These are phyloP conservation scores for Trametes hirsuta DNA, from an alignment of 1,284 basidiomycete genomes.

Conservation along the genomic window DNA sequence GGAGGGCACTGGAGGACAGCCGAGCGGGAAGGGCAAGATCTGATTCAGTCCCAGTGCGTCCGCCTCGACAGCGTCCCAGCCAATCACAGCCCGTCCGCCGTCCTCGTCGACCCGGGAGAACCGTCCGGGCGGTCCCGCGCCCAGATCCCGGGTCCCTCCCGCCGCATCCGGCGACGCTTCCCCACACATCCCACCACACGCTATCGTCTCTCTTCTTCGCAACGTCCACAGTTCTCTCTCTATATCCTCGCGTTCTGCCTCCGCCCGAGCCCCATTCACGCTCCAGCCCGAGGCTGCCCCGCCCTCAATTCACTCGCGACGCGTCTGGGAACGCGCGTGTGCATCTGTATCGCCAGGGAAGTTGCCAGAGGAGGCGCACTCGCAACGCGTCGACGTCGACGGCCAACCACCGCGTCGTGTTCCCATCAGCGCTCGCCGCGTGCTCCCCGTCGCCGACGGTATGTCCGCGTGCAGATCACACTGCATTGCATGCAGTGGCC, in stretches of 20 bases:
- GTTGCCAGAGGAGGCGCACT: too few relatives aligned
- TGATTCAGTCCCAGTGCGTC: constrained; percentile 6
- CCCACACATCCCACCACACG: neutral
- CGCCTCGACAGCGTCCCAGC: neutral
- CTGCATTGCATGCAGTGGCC: neutral
- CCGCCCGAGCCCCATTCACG: too few relatives aligned
- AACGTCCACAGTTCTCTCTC: neutral
- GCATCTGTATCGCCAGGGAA: too few relatives aligned
- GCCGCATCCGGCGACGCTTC: neutral
- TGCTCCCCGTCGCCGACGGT: neutral
- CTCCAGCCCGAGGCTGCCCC: too few relatives aligned
- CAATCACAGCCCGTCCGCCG: neutral
- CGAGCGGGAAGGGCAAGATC: constrained; percentile 12
- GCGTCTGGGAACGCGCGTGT: too few relatives aligned
- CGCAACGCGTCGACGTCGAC: neutral
- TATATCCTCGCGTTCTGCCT: too few relatives aligned
- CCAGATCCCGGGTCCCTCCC: constrained; percentile 1
- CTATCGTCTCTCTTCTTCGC: neutral
- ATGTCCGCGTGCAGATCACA: constrained; percentile 8
- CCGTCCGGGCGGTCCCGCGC: neutral
- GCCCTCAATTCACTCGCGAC: too few relatives aligned
- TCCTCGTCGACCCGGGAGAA: constrained; percentile 12
- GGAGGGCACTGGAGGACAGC: constrained; percentile 3
- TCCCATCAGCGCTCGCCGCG: constrained; percentile 6
- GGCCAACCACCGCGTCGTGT: neutral